Conservation (phyloP, 352 stramenopile species). For the Pythium phragmiticola region DNA sequence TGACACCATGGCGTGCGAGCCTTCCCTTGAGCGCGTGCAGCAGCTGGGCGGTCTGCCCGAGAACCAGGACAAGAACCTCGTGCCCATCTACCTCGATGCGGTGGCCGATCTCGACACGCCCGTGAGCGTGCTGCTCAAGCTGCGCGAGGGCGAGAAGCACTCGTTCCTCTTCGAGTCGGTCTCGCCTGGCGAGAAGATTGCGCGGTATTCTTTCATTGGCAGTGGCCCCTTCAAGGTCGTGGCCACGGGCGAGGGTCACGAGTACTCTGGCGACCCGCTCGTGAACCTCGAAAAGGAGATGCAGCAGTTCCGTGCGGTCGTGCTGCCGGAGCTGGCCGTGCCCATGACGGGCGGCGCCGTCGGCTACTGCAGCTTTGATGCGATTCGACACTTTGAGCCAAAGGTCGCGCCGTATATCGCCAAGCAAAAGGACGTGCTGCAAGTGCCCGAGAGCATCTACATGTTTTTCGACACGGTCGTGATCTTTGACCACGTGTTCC, state of each 20-base stretch:
- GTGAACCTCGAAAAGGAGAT: slow-evolving; percentile 80
- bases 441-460: slow-evolving; percentile 88
- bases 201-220: slow-evolving; percentile 89
- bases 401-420: slow-evolving; percentile 78
- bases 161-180: slow-evolving; percentile 89
- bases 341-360: slow-evolving; percentile 87
- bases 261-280: slow-evolving; percentile 69
- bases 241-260: slow-evolving; percentile 56
- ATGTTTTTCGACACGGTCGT: slow-evolving; percentile 91
- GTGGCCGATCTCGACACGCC: slow-evolving; percentile 87
- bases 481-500: slow-evolving; percentile 89
- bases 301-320: slow-evolving; percentile 62
- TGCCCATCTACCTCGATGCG: slow-evolving; percentile 82
- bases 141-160: slow-evolving; percentile 73
- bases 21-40: slow-evolving; percentile 58
- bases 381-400: slow-evolving; percentile 87
- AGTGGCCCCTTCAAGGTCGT: slow-evolving; percentile 79
- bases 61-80: slow-evolving; percentile 82
- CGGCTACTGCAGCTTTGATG: slow-evolving; percentile 88
- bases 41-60: slow-evolving; percentile 50
- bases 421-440: slow-evolving; percentile 71
- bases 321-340: slow-evolving; percentile 69
- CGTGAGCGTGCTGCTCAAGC: slow-evolving; percentile 87
- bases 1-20: slow-evolving; percentile 54
- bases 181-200: slow-evolving; percentile 81